phyloP scores from a whole-genome alignment of 345 rosid species.

The Crucihimalaya himalaica region DNA sequence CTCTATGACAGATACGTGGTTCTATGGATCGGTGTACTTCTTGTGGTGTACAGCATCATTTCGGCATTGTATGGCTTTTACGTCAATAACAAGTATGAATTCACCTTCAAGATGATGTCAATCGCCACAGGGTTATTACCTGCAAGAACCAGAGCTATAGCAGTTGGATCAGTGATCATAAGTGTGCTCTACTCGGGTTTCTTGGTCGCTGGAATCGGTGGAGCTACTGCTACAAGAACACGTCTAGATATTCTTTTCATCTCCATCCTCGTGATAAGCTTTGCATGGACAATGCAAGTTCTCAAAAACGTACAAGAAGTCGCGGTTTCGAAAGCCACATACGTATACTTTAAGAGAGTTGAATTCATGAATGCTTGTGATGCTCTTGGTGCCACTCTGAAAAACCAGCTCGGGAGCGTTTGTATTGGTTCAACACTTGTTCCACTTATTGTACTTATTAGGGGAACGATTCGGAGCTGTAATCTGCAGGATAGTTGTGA shows the following conservation, averaged over 20 bases:
- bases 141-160: slow-evolving; percentile 37
- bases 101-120: slow-evolving; percentile 48
- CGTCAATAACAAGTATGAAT: slow-evolving; percentile 49
- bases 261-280: slow-evolving; percentile 49
- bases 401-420: slow-evolving; percentile 55
- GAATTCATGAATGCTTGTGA: slow-evolving; percentile 45
- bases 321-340: slow-evolving; percentile 54
- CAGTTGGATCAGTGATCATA: slow-evolving; percentile 33
- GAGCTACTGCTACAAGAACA: slow-evolving; percentile 61
- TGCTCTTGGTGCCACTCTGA: slow-evolving; percentile 48
- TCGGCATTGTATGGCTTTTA: slow-evolving; percentile 41
- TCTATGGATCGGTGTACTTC: slow-evolving; percentile 40
- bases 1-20: slow-evolving; percentile 35
- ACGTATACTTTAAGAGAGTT: slow-evolving; percentile 43
- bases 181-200: slow-evolving; percentile 52
- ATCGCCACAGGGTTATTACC: slow-evolving; percentile 52
- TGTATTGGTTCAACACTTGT: slow-evolving; percentile 59
- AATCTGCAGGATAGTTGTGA: slow-evolving; percentile 32
- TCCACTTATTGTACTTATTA: slow-evolving; percentile 50
- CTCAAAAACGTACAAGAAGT: slow-evolving; percentile 57
- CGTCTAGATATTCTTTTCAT: slow-evolving; percentile 54
- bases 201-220: slow-evolving; percentile 73
- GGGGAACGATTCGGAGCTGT: slow-evolving; percentile 50
- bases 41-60: slow-evolving; percentile 38
- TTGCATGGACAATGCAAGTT: slow-evolving; percentile 78